Percentiles rank a stretch among this genome's conserved stretches.
These are phyloP conservation scores for Wickerhamiella qilinensis DNA, from an alignment of 805 yeast species.

Conservation along the genomic window DNA sequence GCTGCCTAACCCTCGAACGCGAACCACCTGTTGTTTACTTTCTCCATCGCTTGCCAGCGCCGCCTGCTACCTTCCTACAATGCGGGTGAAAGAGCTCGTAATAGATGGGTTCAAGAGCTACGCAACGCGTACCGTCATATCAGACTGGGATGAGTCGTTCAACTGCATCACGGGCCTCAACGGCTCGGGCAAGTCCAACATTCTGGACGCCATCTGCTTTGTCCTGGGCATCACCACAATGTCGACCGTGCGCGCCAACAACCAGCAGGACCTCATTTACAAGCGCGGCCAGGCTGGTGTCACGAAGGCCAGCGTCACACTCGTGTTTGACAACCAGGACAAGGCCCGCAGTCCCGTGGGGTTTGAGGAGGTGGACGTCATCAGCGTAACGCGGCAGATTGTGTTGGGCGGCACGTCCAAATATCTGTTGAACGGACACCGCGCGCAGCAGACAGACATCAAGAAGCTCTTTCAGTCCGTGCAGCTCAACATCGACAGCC, in stretches of 20 bases:
- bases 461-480: constrained; percentile 83
- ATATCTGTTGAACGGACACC: constrained; percentile 85
- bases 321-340: constrained; percentile 82
- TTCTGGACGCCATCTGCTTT: constrained; percentile 91
- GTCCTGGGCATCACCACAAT: constrained; percentile 93
- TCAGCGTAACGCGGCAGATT: constrained; percentile 84
- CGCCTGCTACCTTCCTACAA: no score
- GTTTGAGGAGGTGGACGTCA: constrained; percentile 48
- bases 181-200: constrained; percentile 95
- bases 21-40: no score
- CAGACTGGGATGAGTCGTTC: constrained; percentile 92
- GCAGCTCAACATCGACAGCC: constrained; percentile 89
- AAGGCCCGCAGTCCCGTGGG: constrained; percentile 70
- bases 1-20: no score
- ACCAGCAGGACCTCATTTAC: constrained; percentile 83
- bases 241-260: constrained; percentile 89
- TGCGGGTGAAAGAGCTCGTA: constrained; percentile 48
- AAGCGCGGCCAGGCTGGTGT: constrained; percentile 98
- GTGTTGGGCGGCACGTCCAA: constrained; percentile 84
- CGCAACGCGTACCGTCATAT: constrained; percentile 88
- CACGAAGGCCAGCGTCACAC: constrained; percentile 90
- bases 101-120: constrained; percentile 97
- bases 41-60: no score
- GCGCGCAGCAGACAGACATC: constrained; percentile 89
- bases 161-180: constrained; percentile 96